Base-by-base conservation (phyloP, 352 stramenopile genomes). In the Pythium grandisporangium region DNA sequence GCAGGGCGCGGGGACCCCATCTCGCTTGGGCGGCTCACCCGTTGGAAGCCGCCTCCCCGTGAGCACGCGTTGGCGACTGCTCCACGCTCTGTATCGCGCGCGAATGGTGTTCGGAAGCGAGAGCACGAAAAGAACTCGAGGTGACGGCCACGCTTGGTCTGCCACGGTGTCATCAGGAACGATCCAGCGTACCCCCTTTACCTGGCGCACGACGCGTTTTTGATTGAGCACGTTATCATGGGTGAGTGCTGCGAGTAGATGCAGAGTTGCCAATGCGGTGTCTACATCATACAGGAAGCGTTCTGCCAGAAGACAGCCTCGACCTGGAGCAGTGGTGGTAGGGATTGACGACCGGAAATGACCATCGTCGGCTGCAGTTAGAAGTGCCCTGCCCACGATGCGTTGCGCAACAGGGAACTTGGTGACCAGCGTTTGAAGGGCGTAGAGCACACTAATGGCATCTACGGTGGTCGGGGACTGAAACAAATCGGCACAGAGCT, bases 1-100 rank as follows among this genome's bases (percentile, higher is more conserved):
- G 26, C 68, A 82, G 6, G 68, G 45, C 27, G 55, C 62, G 5
- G 71, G 63, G 5, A 78, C 52, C 0, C 66, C 66, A 13, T 77
- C 53, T 3, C 48, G 42, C 17, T 38, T 19, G n/a, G 70, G 67
- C 20, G 67, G 66, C 1, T 35, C 30, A 2, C 68, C 68, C 19
- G 39, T 65, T 1, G 68, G 71, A 6, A 78, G 33, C 5, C 64
- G 61, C 30, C 51, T 54, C 10, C 47, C 48, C 23, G 57, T 29
- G 6, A 84, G 45, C 5, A 54, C 25, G 35, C 53, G 58, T 47
- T 67, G 58, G 2, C 71, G 61, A 21, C 50, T 44, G n/a, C 52
- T 50, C 71, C 61, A 84, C 25, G 48, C 51, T 7, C 51, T 57
- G 38, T 72, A 84, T 17, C 49, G 38, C 19, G 7, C 27, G 22